Conservation (phyloP, 495 filamentous ascomycete genomes). For the Pseudomonodictys pantanalensis region DNA sequence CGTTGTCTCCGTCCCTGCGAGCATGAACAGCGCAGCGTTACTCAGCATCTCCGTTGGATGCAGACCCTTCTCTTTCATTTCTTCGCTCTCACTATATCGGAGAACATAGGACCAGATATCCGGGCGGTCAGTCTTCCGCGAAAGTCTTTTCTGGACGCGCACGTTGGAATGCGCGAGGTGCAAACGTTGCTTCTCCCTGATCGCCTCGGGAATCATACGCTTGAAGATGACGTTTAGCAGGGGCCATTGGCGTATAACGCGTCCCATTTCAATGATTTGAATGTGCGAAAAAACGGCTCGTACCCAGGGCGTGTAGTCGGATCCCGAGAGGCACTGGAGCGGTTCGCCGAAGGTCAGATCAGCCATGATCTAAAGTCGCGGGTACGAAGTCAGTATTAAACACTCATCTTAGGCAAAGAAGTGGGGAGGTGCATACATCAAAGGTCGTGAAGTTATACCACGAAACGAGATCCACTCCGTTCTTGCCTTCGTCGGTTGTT, state of each 20-base stretch:
- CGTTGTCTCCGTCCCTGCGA: slow-evolving; percentile 30
- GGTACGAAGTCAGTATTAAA: no score
- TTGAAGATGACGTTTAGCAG: neutral
- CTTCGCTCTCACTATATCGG: slow-evolving; percentile 16
- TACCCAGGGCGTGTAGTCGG: slow-evolving; percentile 20
- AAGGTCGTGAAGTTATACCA: slow-evolving; percentile 31
- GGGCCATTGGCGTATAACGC: neutral
- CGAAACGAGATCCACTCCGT: slow-evolving; percentile 6
- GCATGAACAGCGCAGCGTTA: slow-evolving; percentile 17
- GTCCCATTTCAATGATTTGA: neutral
- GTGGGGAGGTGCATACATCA: no score
- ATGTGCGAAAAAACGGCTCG: slow-evolving; percentile 6
- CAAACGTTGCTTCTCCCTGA: slow-evolving; percentile 2
- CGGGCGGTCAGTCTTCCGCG: slow-evolving; percentile 4
- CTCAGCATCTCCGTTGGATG: slow-evolving; percentile 5
- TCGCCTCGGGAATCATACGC: slow-evolving; percentile 2
- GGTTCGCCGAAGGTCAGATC: slow-evolving; percentile 29
- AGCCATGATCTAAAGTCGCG: slow-evolving; percentile 25
- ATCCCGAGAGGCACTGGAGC: slow-evolving; percentile 14
- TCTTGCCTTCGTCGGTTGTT: neutral
- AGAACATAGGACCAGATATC: slow-evolving; percentile 27
- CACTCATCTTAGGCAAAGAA: no score
- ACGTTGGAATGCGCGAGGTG: slow-evolving; percentile 5
- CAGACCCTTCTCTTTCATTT: slow-evolving; percentile 8
- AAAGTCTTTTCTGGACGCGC: slow-evolving; percentile 11